Conservation (phyloP, 2,329 filamentous ascomycete species). For the Teratosphaeria destructans region DNA sequence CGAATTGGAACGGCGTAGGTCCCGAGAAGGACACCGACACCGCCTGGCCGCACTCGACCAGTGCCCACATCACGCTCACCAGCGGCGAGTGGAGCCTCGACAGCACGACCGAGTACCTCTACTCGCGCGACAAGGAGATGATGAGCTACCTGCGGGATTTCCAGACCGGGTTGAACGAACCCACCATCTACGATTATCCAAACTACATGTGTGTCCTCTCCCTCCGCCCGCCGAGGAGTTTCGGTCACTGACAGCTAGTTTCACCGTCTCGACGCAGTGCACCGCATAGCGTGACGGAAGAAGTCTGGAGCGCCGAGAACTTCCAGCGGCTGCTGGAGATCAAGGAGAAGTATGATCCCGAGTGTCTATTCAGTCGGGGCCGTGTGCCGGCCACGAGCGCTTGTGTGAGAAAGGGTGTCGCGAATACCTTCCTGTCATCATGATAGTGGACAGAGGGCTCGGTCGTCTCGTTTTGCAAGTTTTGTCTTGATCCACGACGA, state of each 20-base stretch:
- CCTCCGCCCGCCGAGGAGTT: neutral
- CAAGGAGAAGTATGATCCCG: neutral
- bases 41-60: neutral
- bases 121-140: neutral
- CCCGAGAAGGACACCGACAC: neutral
- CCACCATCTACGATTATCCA: neutral
- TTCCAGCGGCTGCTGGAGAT: neutral
- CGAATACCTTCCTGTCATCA: neutral
- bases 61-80: neutral
- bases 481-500: neutral
- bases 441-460: neutral
- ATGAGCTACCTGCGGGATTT: neutral
- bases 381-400: neutral
- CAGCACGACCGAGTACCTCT: neutral
- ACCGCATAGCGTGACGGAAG: neutral
- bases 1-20: neutral
- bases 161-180: neutral
- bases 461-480: neutral
- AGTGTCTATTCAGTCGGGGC: neutral
- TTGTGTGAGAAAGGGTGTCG: neutral
- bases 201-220: neutral
- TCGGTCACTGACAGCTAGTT: neutral
- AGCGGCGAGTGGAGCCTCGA: neutral
- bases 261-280: neutral
- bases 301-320: neutral